A percentile compares a stretch with the other conserved stretches of the same genome.
Conservation (phyloP, 345 rosid genomes). For the Syzygium oleosum region DNA sequence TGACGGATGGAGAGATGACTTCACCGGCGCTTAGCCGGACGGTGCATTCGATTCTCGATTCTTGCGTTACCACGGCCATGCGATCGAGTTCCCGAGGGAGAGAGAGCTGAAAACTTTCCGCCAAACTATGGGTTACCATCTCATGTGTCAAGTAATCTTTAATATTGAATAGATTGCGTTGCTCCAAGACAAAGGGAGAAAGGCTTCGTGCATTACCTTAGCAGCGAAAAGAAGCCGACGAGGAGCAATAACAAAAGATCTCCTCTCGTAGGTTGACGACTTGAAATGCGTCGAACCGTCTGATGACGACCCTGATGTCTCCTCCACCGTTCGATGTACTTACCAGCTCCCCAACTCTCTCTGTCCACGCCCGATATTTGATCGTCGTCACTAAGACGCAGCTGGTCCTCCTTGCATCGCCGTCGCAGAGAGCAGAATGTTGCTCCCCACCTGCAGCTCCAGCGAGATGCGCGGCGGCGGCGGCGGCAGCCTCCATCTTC, state of each 20-base stretch:
- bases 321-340: not conserved
- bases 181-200: not conserved
- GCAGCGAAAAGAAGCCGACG: not conserved
- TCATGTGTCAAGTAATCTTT: not conserved
- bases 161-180: not conserved
- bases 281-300: no score
- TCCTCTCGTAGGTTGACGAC: no score
- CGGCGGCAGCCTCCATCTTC: slow-evolving; percentile 14
- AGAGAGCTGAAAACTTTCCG: not conserved
- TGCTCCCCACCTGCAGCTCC: slow-evolving; percentile 25
- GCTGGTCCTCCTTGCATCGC: not conserved
- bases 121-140: not conserved
- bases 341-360: not conserved
- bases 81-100: not conserved
- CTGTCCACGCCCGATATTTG: not conserved
- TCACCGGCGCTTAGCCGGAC: no score
- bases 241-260: not conserved
- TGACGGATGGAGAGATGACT: not conserved
- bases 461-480: slow-evolving; percentile 24
- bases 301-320: no score
- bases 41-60: no score
- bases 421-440: slow-evolving; percentile 10
- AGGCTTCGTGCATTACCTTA: not conserved
- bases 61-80: not conserved
- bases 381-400: not conserved